Base-by-base conservation (phyloP, 176 grass and related monocot species). In the Alopecurus myosuroides region DNA sequence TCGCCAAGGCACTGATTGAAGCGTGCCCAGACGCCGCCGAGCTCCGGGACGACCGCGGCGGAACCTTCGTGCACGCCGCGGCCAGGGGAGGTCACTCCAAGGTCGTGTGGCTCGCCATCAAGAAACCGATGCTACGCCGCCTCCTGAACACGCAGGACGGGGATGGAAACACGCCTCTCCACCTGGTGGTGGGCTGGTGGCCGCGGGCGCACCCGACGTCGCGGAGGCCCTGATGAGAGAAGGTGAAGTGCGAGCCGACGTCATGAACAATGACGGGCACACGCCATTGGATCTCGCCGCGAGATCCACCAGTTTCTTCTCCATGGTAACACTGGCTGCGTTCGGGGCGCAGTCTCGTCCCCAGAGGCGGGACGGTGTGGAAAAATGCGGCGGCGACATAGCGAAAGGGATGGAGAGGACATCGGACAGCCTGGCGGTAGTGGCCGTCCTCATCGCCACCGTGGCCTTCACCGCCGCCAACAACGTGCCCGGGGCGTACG, bases 141-240 rank as follows among this genome's bases (percentile, higher is more conserved):
- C 60, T 83, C 41, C 51, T 88, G 18, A 10, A 62, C 74, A 66
- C 30, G 41, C 73, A 19, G 41, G 86, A 88, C 12, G 2, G 30
- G 41, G 40, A 62, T 0, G 74, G 86, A 11, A 88, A 88, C 41
- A 88, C 86, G 74, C 30, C 80, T 3, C 80, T 78, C n/a, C 86
- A 83, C 11, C 18, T 72, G 0, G 86, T 73, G 5, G 86, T 78
- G 40, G 64, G 0, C 80, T 73, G 5, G 86, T 78, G 40, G 64
- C 46, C 0, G 62, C 74, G 0, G 50, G 86, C 1, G 11, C 22
- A n/a, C 11, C 39, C 0, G 0, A 0, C 19, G 28, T 68, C 9
- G 85, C 12, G 19, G 14, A 82, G 3, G 26, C 18, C 35, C 36
- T 87, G 46, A 20, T 82, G 0, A 4, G 20, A 6, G 28, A 25